Conservation (phyloP, 164 flowering plant genomes). For the Buxus sempervirens region DNA sequence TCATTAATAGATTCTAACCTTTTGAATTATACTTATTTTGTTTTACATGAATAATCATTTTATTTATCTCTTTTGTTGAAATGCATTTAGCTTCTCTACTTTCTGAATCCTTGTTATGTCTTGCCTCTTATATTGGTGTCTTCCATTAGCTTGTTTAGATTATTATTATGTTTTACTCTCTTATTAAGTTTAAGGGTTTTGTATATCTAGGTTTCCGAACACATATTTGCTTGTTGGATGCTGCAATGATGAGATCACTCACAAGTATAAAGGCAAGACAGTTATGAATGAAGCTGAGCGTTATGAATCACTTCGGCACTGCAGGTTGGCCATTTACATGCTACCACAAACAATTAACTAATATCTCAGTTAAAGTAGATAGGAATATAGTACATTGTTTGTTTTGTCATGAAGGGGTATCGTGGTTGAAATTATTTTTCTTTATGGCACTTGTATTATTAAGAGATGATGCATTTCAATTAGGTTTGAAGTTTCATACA, state of each 20-base stretch:
- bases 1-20: too few relatives aligned
- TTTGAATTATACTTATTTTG: too few relatives aligned
- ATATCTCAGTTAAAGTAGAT: neutral
- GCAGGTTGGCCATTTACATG: conserved; percentile 54
- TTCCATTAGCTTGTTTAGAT: neutral
- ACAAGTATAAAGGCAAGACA: conserved; percentile 88
- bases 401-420: neutral
- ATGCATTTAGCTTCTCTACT: neutral
- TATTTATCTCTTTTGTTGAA: too few relatives aligned
- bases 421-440: neutral
- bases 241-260: conserved; percentile 84
- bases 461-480: neutral
- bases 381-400: neutral
- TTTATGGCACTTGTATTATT: neutral
- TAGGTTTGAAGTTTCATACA: too few relatives aligned
- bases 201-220: conserved; percentile 66
- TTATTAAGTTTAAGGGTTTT: neutral
- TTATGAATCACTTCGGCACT: conserved; percentile 92
- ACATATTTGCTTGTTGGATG: conserved; percentile 89
- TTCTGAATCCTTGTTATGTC: neutral
- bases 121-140: neutral
- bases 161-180: neutral
- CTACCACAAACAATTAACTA: neutral
- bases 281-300: conserved; percentile 85
- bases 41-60: too few relatives aligned